Evolutionary conservation across 306 rosid genomes (phyloP), one percentile per base, ranked within the genome.

Genomic region (Bauhinia variegata): DNA sequence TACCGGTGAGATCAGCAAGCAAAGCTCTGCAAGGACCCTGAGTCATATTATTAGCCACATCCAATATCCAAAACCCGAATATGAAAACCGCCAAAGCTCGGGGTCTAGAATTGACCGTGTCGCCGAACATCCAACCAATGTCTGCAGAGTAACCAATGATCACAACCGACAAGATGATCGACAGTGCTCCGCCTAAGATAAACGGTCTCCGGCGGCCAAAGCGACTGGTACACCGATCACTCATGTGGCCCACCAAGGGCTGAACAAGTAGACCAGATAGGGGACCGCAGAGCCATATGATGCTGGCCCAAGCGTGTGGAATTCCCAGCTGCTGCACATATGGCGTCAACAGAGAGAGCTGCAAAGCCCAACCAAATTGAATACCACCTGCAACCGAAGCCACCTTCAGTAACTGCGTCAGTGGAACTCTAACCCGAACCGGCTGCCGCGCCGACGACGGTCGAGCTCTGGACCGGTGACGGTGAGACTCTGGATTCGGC

Each of bases 311-410:
- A 3, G 88, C 96, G 71, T 95, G 97, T 11, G 97, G 89, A 61
- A 95, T 85, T 11, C 99, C 99, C 11, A 93, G 90, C 85, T 93
- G 96, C 75, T 93, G 99, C 47, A 93, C 91, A 68, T 93, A 93
- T 0, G 99, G 97, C 3, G 95, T 93, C 46, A 90, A 66, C 14
- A 93, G 89, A 41, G 96, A 93, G 5, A 93, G 90, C 85, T 93
- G 97, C 47, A 93, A 33, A 32, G 98, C 98, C 98, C 98, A 93
- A 6, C 98, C 98, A 58, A 93, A 93, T 63, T 93, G 99, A 52
- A 93, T 93, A 14, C 99, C 99, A 9, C 92, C 75, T 8, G 97
- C 96, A 4, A 93, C 88, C 0, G 96, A 93, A 1, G 99, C 89
- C 11, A 93, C 88, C 2, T 85, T 81, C 9, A 93, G 78, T 30